Evolutionary conservation across 768 basidiomycete species (phyloP).

Genomic region (Neoboletus subvelutipes): DNA sequence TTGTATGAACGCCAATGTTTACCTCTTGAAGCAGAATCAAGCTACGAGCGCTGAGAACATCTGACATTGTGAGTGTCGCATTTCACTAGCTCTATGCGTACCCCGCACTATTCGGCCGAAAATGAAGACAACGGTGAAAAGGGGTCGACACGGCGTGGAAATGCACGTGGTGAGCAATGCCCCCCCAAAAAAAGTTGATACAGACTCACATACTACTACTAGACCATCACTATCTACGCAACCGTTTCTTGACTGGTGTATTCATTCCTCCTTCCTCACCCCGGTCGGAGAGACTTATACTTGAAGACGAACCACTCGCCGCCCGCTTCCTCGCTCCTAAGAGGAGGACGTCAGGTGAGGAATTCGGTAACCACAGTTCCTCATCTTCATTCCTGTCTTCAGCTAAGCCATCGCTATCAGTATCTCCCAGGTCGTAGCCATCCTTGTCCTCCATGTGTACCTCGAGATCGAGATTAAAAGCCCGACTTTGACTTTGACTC

Average conservation of each 20-base stretch:
- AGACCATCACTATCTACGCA: conserved; percentile 17
- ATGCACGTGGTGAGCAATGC: neutral
- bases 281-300: conserved; percentile 20
- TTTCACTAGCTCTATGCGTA: neutral
- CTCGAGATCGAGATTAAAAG: conserved; percentile 5
- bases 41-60: neutral
- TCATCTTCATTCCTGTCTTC: conserved; percentile 32
- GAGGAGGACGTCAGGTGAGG: conserved; percentile 43
- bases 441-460: neutral
- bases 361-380: conserved; percentile 40
- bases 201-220: too few relatives aligned
- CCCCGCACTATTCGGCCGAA: neutral
- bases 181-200: neutral
- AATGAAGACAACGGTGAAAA: neutral
- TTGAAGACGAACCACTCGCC: conserved; percentile 27
- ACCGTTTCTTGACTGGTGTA: conserved; percentile 30
- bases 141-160: neutral
- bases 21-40: neutral
- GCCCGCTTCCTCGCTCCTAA: conserved; percentile 30
- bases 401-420: conserved; percentile 5
- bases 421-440: neutral
- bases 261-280: conserved; percentile 12
- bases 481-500: conserved; percentile 12
- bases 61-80: neutral
- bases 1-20: neutral